These are phyloP conservation scores for Oryza brachyantha DNA, from an alignment of 176 grass and related monocot genomes.

Conservation along the genomic window DNA sequence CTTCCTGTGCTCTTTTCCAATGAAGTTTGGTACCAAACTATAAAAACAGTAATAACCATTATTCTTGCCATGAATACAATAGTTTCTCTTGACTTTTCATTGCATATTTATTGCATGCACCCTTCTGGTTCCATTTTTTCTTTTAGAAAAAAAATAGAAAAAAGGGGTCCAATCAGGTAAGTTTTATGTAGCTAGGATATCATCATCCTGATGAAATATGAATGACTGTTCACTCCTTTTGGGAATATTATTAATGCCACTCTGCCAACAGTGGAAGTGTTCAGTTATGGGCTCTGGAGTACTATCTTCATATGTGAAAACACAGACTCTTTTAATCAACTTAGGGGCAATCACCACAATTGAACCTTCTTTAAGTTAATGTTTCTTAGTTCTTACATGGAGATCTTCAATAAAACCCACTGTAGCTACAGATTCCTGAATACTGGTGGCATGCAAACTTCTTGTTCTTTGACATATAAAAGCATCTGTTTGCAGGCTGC, in stretches of 20 bases:
- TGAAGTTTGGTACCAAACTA: too few relatives aligned
- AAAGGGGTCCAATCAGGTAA: neutral
- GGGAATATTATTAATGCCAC: neutral
- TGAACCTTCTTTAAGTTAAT: conserved; percentile 22
- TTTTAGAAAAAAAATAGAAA: neutral
- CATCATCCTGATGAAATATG: neutral
- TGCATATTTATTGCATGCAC: conserved; percentile 7
- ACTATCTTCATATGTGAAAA: conserved; percentile 1
- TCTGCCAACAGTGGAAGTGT: neutral
- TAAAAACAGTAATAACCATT: neutral
- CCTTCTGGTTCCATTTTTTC: conserved; percentile 7
- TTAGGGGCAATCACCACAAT: conserved; percentile 7
- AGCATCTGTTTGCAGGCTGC: conserved; percentile 70
- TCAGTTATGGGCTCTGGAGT: conserved; percentile 2
- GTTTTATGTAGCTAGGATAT: neutral
- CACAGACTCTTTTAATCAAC: conserved; percentile 2
- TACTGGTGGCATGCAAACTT: conserved; percentile 15
- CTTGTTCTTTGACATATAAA: conserved; percentile 31
- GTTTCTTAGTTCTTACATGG: conserved; percentile 13
- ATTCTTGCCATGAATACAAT: neutral
- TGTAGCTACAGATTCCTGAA: neutral
- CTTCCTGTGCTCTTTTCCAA: too few relatives aligned
- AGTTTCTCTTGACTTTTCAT: conserved; percentile 4
- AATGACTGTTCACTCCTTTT: neutral
- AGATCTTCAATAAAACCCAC: conserved; percentile 19